Conservation (phyloP, 345 rosid species). For the Sisymbrium irio region DNA sequence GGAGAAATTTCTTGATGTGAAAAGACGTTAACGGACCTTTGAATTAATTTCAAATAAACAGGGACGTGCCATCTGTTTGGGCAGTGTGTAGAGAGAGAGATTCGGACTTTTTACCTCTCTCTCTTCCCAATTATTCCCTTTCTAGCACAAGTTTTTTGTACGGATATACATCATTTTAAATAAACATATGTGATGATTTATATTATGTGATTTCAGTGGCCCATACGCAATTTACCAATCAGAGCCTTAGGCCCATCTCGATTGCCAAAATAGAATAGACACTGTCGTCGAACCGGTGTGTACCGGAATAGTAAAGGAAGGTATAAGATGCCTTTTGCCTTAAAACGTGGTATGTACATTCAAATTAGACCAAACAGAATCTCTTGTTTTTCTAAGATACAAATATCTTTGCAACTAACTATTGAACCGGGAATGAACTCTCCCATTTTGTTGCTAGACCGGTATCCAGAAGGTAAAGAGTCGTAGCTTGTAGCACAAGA, state of each 20-base stretch:
- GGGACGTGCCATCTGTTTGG: conserved; percentile 39
- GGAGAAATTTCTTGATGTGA: conserved; percentile 9
- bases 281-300: background rate
- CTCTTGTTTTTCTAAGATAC: conserved; percentile 20
- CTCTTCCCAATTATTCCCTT: background rate
- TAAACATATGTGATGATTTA: background rate
- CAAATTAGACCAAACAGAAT: conserved; percentile 13
- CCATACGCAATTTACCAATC: background rate
- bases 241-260: background rate
- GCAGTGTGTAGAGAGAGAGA: conserved; percentile 13
- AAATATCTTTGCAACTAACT: conserved; percentile 20
- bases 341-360: conserved; percentile 24
- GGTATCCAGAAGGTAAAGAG: background rate
- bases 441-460: background rate
- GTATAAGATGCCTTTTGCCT: background rate
- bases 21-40: background rate
- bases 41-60: background rate
- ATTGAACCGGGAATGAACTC: conserved; percentile 6
- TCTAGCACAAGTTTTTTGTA: background rate
- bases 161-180: background rate
- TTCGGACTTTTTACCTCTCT: background rate
- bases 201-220: background rate
- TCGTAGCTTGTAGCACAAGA: conserved; percentile 19
- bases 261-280: background rate
- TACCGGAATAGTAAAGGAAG: background rate